These are phyloP conservation scores for Ehretia macrophylla DNA, from an alignment of 257 asterid species.

Conservation along the genomic window DNA sequence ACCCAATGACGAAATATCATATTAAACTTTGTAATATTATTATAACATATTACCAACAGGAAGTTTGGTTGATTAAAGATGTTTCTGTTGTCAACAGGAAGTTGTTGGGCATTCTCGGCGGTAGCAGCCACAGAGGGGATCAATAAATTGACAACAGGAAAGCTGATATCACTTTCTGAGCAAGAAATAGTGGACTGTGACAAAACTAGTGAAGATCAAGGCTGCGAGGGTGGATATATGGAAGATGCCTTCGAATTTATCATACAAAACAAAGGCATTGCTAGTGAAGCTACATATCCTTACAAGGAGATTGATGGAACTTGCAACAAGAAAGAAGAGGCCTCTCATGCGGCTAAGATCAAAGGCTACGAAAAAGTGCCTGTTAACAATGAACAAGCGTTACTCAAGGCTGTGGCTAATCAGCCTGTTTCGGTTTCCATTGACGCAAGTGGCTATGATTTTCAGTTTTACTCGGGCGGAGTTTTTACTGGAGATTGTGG, in stretches of 20 bases:
- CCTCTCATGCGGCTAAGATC: background rate
- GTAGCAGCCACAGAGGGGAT: background rate
- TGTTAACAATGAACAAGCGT: slow-evolving; percentile 5
- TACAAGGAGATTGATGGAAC: background rate
- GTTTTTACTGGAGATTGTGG: slow-evolving; percentile 16
- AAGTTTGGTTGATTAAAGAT: no score
- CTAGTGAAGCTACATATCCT: background rate
- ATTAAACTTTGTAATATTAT: no score
- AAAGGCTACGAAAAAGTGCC: slow-evolving; percentile 9
- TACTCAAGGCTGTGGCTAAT: slow-evolving; percentile 11
- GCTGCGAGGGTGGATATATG: background rate
- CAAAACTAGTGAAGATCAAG: background rate
- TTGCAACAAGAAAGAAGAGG: background rate
- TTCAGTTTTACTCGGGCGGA: slow-evolving; percentile 12
- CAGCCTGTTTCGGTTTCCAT: slow-evolving; percentile 13
- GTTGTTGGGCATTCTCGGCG: background rate
- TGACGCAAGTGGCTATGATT: slow-evolving; percentile 12
- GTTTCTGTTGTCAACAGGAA: background rate
- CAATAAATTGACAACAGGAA: background rate
- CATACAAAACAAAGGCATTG: background rate
- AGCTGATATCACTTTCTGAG: background rate
- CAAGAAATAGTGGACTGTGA: background rate
- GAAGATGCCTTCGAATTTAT: background rate
- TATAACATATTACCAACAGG: no score
- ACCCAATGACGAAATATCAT: no score